Conservation (phyloP, 2,329 filamentous ascomycete species). For the Ramularia endophylla region DNA sequence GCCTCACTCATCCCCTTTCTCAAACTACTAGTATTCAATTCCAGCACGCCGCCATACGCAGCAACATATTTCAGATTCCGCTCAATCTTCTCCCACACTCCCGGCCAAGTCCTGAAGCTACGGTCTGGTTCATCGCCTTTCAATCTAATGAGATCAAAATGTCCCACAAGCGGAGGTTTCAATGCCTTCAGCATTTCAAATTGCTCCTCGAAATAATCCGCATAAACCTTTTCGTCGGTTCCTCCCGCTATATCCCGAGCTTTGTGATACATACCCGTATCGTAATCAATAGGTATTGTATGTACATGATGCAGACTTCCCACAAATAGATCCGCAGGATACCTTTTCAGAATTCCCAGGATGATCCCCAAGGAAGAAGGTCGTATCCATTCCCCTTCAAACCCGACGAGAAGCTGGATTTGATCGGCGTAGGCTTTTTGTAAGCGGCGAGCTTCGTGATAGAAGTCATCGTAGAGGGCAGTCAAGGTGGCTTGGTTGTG, state of each 20-base stretch:
- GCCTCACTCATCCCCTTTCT: conserved; percentile 87
- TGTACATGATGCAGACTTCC: conserved; percentile 89
- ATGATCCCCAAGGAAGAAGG: conserved; percentile 59
- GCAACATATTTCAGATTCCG: conserved; percentile 69
- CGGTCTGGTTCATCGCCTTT: conserved; percentile 63
- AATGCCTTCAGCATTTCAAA: conserved; percentile 69
- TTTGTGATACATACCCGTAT: conserved; percentile 58
- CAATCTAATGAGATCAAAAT: conserved; percentile 87
- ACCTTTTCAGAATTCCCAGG: conserved; percentile 49
- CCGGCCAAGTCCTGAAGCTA: conserved; percentile 36
- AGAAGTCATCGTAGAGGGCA: conserved; percentile 62
- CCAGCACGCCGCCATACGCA: conserved; percentile 72
- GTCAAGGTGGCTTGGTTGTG: conserved; percentile 42
- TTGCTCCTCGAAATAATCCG: conserved; percentile 85
- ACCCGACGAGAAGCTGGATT: conserved; percentile 79
- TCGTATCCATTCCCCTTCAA: conserved; percentile 91
- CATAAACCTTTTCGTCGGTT: conserved; percentile 67
- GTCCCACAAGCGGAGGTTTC: conserved; percentile 73
- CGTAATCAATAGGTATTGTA: conserved; percentile 83
- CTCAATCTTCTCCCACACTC: conserved; percentile 66
- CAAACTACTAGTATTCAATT: conserved; percentile 82
- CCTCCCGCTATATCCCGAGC: conserved; percentile 55
- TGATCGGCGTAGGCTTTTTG: conserved; percentile 60
- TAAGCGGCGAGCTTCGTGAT: conserved; percentile 67
- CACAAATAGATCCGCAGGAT: conserved; percentile 80